Conservation (phyloP, 164 flowering plant genomes). For the Sedum album region DNA sequence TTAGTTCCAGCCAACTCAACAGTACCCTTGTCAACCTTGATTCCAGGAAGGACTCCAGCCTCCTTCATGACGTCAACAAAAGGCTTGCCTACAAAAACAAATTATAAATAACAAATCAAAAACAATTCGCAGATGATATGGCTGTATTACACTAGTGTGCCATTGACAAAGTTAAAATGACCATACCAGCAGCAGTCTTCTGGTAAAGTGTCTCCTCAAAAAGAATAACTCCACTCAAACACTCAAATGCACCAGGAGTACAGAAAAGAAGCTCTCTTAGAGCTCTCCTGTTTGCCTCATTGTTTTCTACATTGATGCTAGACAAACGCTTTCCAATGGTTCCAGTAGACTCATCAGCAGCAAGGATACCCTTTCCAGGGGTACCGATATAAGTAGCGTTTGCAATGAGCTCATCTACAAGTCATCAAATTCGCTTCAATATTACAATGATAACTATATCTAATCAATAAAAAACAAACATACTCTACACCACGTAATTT, state of each 20-base stretch:
- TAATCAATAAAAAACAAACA: not conserved
- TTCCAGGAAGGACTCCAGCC: no score
- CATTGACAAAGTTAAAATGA: no score
- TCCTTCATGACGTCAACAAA: no score
- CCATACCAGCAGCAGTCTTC: slow-evolving; percentile 47
- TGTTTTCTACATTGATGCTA: slow-evolving; percentile 69
- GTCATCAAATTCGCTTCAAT: not conserved
- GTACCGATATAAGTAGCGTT: no score
- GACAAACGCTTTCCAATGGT: slow-evolving; percentile 69
- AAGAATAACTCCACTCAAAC: slow-evolving; percentile 66
- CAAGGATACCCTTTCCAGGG: slow-evolving; percentile 83
- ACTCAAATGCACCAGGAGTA: slow-evolving; percentile 53
- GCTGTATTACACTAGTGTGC: no score
- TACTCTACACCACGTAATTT: no score
- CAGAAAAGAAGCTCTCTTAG: slow-evolving; percentile 72
- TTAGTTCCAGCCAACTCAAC: slow-evolving; percentile 68
- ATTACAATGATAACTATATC: not conserved
- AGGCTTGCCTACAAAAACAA: slow-evolving; percentile 34
- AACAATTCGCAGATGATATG: no score
- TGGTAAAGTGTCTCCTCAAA: no score
- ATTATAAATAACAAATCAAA: not conserved
- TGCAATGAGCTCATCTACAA: slow-evolving; percentile 61
- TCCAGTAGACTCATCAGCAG: no score
- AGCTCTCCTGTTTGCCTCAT: slow-evolving; percentile 60
- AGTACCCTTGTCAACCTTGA: slow-evolving; percentile 81